Evolutionary conservation across 306 rosid species (phyloP), one percentile per base, ranked within the genome.

Genomic region (Cyclanthera cordifolia): DNA sequence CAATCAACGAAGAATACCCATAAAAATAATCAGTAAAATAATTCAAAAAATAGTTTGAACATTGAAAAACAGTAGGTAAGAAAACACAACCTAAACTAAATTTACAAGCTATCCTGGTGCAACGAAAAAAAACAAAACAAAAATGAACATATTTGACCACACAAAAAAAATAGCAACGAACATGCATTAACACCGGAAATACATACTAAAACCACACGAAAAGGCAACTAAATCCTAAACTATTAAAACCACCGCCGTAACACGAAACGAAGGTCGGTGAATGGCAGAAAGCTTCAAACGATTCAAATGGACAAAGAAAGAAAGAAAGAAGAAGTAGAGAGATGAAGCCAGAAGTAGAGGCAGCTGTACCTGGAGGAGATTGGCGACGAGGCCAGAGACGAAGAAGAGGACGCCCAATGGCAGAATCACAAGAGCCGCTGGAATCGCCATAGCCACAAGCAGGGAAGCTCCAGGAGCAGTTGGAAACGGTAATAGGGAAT

Each of bases 341-440:
- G 59, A 69, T 48, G 24, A 1, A 69, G 41, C 8, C 41, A 34
- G 41, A 34, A 70, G 37, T 2, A 55, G 19, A n/a, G 8, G 8
- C 17, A 71, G 2, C n/a, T n/a, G 19, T 20, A 85, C 98, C 96
- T 93, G 98, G 71, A 87, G 54, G 85, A 89, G 76, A 82, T 93
- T 93, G 72, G 87, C 83, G 28, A 83, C 61, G 76, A 93, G 95
- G 43, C 98, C 98, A 0, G 98, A 93, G 32, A 82, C 58, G 74
- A 93, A 80, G 91, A 93, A 93, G 80, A 93, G 85, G 20, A 93
- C 37, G 34, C 96, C 95, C 77, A 93, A 48, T 53, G 96, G 96
- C n/a, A 93, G 82, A 71, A 93, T 76, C 37, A 83, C 89, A 78
- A 82, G 87, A 32, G 89, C 96, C 6, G 88, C 96, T 25, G 87